phyloP scores from a whole-genome alignment of 2,329 filamentous ascomycete genomes.

The Cercospora sesami region DNA sequence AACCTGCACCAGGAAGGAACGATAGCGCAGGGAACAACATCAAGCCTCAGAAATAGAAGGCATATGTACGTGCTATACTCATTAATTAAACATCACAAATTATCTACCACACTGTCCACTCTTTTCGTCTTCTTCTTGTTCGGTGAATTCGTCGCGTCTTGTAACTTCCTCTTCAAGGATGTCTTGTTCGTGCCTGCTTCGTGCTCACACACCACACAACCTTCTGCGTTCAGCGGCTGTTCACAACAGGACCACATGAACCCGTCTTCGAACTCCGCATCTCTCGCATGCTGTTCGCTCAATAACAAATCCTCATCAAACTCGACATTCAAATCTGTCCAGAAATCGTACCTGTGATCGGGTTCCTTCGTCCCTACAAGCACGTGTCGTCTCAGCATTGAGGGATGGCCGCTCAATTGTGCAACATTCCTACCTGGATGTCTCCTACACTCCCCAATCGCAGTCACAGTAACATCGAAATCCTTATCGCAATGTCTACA shows the following conservation, averaged over 20 bases:
- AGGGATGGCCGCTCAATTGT: too few relatives aligned
- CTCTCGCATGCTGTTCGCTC: neutral
- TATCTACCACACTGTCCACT: neutral
- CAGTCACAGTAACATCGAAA: slow-evolving; percentile 3
- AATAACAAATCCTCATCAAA: neutral
- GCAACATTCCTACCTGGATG: neutral
- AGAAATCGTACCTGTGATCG: slow-evolving; percentile 3
- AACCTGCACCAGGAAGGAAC: neutral
- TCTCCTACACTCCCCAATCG: neutral
- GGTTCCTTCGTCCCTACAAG: slow-evolving; percentile 4
- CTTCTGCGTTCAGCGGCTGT: neutral
- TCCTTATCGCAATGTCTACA: neutral
- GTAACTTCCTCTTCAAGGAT: neutral
- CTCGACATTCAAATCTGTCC: slow-evolving; percentile 3
- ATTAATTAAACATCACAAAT: neutral
- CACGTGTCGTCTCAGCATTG: too few relatives aligned
- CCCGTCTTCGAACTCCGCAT: slow-evolving; percentile 6
- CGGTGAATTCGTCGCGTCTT: neutral
- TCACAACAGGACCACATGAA: slow-evolving; percentile 14
- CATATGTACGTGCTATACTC: neutral
- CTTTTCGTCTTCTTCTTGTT: neutral
- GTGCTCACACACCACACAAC: slow-evolving; percentile 10
- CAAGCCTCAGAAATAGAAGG: neutral
- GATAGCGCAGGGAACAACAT: neutral
- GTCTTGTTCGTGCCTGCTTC: neutral